phyloP scores from a whole-genome alignment of 768 basidiomycete genomes.

The Psilocybe tampanensis region DNA sequence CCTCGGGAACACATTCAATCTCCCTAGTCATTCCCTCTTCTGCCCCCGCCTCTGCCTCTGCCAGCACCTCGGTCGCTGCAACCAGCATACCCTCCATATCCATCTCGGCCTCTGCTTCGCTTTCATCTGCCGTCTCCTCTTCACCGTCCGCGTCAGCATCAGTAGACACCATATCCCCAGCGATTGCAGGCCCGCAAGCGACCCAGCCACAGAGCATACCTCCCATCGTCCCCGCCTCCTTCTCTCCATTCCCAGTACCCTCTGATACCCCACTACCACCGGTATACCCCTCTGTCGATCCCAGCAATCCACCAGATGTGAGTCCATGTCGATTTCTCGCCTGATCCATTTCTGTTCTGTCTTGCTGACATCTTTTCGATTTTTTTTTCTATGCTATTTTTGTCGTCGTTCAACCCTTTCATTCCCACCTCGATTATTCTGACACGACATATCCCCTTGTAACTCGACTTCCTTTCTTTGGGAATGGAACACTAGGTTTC shows the following conservation, averaged over 20 bases:
- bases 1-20: not conserved
- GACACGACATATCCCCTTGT: not conserved
- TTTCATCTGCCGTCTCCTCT: not conserved
- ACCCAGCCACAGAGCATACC: slow-evolving; percentile 9
- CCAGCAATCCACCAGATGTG: slow-evolving; percentile 50
- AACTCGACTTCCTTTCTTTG: too few relatives aligned
- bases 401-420: not conserved
- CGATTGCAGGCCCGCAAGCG: not conserved
- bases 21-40: slow-evolving; percentile 2
- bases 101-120: not conserved
- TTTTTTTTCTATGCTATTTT: slow-evolving; percentile 5
- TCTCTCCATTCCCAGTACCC: slow-evolving; percentile 65
- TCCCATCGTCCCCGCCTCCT: slow-evolving; percentile 24
- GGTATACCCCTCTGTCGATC: slow-evolving; percentile 56
- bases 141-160: not conserved
- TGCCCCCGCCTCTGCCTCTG: not conserved
- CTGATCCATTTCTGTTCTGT: not conserved
- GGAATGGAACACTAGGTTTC: not conserved
- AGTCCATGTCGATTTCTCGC: not conserved
- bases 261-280: slow-evolving; percentile 54
- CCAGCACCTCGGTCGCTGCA: not conserved
- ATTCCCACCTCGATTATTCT: not conserved
- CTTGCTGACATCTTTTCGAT: slow-evolving; percentile 11
- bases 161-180: not conserved
- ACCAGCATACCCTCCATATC: not conserved